These are phyloP conservation scores for Fusarium dlaminii DNA, from an alignment of 2,329 filamentous ascomycete genomes.

Conservation along the genomic window DNA sequence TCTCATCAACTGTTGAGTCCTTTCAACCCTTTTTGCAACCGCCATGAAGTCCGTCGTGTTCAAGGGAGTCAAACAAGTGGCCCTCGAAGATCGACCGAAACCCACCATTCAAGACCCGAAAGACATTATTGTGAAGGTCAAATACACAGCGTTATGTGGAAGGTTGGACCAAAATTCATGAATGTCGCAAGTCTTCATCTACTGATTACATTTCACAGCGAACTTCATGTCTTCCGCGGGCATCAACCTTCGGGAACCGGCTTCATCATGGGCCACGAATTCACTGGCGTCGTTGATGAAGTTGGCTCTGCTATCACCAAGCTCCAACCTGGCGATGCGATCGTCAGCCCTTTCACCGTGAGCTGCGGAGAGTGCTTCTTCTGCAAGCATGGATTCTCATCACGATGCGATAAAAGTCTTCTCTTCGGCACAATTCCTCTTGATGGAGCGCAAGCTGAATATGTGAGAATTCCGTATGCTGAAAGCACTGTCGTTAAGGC, in stretches of 20 bases:
- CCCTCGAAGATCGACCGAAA: conserved; percentile 7
- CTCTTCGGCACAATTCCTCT: conserved; percentile 11
- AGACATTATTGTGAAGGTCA: conserved; percentile 22
- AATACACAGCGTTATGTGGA: conserved; percentile 23
- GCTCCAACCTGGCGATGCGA: not conserved
- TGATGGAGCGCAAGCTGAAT: conserved; percentile 30
- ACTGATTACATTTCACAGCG: conserved; percentile 44
- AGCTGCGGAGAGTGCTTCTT: conserved; percentile 34
- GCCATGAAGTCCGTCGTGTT: conserved; percentile 25
- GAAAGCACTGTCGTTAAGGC: conserved; percentile 25
- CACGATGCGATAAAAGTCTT: conserved; percentile 14
- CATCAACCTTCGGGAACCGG: conserved; percentile 73
- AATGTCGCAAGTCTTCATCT: not conserved
- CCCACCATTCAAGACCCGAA: not conserved
- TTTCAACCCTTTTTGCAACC: accelerated
- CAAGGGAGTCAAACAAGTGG: conserved; percentile 8
- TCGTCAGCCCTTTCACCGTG: conserved; percentile 30
- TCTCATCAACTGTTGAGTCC: accelerated
- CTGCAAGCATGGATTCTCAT: conserved; percentile 13
- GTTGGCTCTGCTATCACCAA: conserved; percentile 62
- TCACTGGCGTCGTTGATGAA: conserved; percentile 77
- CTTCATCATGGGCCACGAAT: conserved; percentile 80
- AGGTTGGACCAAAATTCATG: not conserved
- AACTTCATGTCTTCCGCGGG: conserved; percentile 85
- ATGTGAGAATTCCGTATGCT: conserved; percentile 19